phyloP scores from a whole-genome alignment of 352 stramenopile genomes.

The Phytophthora fragariae region DNA sequence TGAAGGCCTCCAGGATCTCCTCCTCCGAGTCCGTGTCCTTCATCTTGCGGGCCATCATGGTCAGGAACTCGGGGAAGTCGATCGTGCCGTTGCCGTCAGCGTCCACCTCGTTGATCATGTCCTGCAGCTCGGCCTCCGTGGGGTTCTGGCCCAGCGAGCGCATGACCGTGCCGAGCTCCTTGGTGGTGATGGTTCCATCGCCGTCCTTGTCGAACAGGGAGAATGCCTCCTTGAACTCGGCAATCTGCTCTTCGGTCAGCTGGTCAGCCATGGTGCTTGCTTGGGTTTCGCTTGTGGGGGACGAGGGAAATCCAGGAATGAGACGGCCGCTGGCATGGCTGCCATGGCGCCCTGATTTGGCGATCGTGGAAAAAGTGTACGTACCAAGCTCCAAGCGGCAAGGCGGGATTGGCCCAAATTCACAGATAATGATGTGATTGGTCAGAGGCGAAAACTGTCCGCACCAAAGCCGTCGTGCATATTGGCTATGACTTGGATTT shows the following conservation, averaged over 20 bases:
- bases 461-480: neutral
- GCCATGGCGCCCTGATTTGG: neutral
- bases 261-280: slow-evolving; percentile 84
- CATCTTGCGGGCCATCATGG: slow-evolving; percentile 99
- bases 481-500: neutral
- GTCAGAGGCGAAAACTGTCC: neutral
- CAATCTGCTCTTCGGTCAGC: slow-evolving; percentile 97
- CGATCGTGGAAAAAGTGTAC: slow-evolving; percentile 1
- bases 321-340: neutral
- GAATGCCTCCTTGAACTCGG: slow-evolving; percentile 99
- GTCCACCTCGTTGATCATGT: slow-evolving; percentile 99
- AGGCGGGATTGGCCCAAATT: neutral
- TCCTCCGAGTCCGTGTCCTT: slow-evolving; percentile 99
- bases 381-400: slow-evolving; percentile 1
- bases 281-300: slow-evolving; percentile 40
- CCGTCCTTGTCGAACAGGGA: slow-evolving; percentile 99
- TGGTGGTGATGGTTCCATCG: slow-evolving; percentile 99
- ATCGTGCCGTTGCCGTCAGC: slow-evolving; percentile 99
- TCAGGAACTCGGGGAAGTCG: slow-evolving; percentile 99
- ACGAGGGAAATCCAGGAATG: slow-evolving; percentile 76
- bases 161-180: slow-evolving; percentile 99
- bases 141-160: slow-evolving; percentile 98
- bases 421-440: neutral
- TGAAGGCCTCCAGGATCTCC: slow-evolving; percentile 99
- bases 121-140: slow-evolving; percentile 97